These are phyloP conservation scores for Lactarius tabidus DNA, from an alignment of 768 basidiomycete species.

Conservation along the genomic window DNA sequence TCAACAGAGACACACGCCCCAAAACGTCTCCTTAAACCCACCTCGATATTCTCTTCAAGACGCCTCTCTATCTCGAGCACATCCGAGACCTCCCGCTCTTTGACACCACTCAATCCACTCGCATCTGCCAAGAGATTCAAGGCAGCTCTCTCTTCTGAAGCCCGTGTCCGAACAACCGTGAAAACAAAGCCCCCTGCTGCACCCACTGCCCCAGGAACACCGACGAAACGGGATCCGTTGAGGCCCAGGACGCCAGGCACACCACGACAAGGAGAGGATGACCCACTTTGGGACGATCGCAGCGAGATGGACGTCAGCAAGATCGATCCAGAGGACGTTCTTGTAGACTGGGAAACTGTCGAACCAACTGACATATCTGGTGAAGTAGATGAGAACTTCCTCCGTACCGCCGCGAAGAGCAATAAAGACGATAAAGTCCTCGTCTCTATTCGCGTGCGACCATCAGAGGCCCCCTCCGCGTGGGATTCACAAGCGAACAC, in stretches of 20 bases:
- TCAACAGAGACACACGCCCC: not conserved
- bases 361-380: slow-evolving; percentile 65
- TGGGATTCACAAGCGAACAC: slow-evolving; percentile 48
- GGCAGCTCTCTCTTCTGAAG: slow-evolving; percentile 23
- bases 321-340: slow-evolving; percentile 68
- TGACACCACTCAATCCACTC: slow-evolving; percentile 20
- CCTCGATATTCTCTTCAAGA: slow-evolving; percentile 18
- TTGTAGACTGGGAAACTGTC: slow-evolving; percentile 71
- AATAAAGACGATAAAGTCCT: slow-evolving; percentile 84
- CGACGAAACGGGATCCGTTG: slow-evolving; percentile 20
- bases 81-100: slow-evolving; percentile 15
- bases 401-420: slow-evolving; percentile 43
- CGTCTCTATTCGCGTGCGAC: slow-evolving; percentile 75
- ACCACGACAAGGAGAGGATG: slow-evolving; percentile 41
- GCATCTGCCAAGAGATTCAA: slow-evolving; percentile 26
- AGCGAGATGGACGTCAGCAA: slow-evolving; percentile 76
- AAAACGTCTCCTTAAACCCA: slow-evolving; percentile 16
- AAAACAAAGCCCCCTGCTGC: slow-evolving; percentile 24
- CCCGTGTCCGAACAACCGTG: slow-evolving; percentile 23
- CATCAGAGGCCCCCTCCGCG: slow-evolving; percentile 47
- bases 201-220: slow-evolving; percentile 21
- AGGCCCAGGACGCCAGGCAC: slow-evolving; percentile 36
- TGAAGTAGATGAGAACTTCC: slow-evolving; percentile 59
- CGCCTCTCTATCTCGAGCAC: slow-evolving; percentile 16
- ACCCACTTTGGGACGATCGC: slow-evolving; percentile 45